Evolutionary conservation across 2,329 filamentous ascomycete species (phyloP).

Genomic region (Geosmithia flava): DNA sequence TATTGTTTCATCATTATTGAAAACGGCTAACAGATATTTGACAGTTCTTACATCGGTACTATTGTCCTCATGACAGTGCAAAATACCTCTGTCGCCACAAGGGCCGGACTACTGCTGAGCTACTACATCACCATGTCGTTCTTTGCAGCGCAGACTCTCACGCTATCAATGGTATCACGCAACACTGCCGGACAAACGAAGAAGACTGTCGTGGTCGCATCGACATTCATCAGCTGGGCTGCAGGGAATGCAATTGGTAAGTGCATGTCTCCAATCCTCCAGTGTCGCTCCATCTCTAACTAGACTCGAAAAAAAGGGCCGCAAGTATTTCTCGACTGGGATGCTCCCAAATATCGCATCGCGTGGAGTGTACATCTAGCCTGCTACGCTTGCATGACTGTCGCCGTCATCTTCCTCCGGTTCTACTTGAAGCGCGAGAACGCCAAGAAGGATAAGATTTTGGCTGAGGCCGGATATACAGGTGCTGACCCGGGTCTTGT

Average conservation of each 20-base stretch:
- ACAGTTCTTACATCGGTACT: constrained; percentile 56
- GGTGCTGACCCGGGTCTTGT: constrained; percentile 25
- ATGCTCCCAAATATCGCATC: constrained; percentile 54
- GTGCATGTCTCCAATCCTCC: background rate
- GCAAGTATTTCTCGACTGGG: constrained; percentile 48
- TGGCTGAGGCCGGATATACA: constrained; percentile 24
- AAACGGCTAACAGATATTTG: background rate
- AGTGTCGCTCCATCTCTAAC: background rate
- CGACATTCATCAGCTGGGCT: constrained; percentile 60
- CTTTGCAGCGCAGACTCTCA: constrained; percentile 60
- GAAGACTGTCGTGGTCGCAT: constrained; percentile 54
- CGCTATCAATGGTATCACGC: constrained; percentile 53
- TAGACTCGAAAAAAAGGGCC: constrained; percentile 27
- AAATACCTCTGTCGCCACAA: constrained; percentile 41
- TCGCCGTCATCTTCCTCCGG: constrained; percentile 43
- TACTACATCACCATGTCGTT: constrained; percentile 72
- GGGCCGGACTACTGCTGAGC: constrained; percentile 55
- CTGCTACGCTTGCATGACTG: constrained; percentile 50
- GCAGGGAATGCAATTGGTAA: constrained; percentile 53
- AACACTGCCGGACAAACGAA: constrained; percentile 66
- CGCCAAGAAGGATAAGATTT: constrained; percentile 38
- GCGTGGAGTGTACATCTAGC: constrained; percentile 59
- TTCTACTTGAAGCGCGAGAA: constrained; percentile 48
- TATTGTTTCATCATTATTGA: background rate
- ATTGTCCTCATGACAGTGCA: constrained; percentile 59